Base-by-base conservation (phyloP, 257 asterid genomes). In the Leptodermis oblonga region DNA sequence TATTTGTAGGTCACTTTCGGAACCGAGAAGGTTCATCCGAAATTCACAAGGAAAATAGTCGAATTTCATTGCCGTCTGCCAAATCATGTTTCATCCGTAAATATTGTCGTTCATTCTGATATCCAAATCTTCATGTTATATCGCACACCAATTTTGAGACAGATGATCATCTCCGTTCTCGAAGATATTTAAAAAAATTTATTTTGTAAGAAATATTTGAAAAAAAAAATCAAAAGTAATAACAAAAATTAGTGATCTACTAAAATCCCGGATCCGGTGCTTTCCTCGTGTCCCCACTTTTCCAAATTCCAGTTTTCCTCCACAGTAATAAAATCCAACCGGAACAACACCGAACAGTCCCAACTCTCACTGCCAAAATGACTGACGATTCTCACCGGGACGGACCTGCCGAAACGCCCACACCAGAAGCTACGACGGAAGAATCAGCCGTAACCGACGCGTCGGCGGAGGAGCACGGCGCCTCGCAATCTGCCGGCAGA, bases 401-500 rank as follows among this genome's bases (percentile, higher is more conserved):
- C 11, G 59, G 65, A 73, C 54, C 61, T 30, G 54, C 56, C 33
- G 31, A 65, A 42, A 60, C 34, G 42, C 31, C n/a, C 65, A 30
- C 33, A 17, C 28, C 28, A 13, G 45, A 71, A 17, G 62, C 61
- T 39, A 5, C 61, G 17, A 14, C 62, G 52, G 71, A 55, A 28
- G 28, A 60, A 45, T 42, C 60, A 22, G 34, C 14, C 84, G 15
- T 9, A n/a, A 31, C 18, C 12, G 65, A 14, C 7, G 12, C 65
- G 17, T 59, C 65, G 4, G 9, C 64, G 45, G 43, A 37, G 46
- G 66, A 34, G 15, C 17, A 18, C 74, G 42, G 31, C 75, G 56
- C 39, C 76, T 18, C 36, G 61, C 72, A 67, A 6, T 36, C 65
- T 23, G 46, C 48, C 64, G 20, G 72, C 41, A 66, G 53, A 51